Evolutionary conservation across 768 basidiomycete genomes (phyloP).

Genomic region (Coprinopsis sp.): DNA sequence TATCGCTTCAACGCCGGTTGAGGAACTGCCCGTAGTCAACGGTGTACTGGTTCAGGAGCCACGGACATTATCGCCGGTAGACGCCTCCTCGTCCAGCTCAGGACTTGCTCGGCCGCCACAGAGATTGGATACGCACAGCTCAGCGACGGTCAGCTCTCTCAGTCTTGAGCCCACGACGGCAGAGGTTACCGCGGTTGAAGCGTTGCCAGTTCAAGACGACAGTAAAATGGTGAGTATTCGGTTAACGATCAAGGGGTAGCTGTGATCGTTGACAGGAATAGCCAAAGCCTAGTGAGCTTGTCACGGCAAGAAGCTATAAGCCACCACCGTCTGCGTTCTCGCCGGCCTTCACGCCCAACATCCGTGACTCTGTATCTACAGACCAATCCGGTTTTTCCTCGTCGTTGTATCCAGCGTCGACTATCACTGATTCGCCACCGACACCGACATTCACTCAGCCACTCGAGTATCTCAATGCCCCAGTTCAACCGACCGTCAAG

Average conservation of each 20-base stretch:
- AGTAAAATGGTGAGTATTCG: slow-evolving; percentile 33
- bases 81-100: slow-evolving; percentile 10
- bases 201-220: slow-evolving; percentile 20
- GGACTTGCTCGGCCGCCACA: slow-evolving; percentile 23
- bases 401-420: slow-evolving; percentile 73
- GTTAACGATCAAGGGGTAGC: slow-evolving; percentile 7
- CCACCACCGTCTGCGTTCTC: slow-evolving; percentile 45
- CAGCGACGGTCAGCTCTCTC: slow-evolving; percentile 20
- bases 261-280: slow-evolving; percentile 19
- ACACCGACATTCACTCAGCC: slow-evolving; percentile 56
- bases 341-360: slow-evolving; percentile 41
- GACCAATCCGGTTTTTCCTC: slow-evolving; percentile 67
- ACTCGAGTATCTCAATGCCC: slow-evolving; percentile 40
- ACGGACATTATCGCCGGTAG: slow-evolving; percentile 11
- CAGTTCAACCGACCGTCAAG: slow-evolving; percentile 44
- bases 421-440: slow-evolving; percentile 57
- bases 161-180: slow-evolving; percentile 19
- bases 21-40: slow-evolving; percentile 33
- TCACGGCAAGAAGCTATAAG: slow-evolving; percentile 25
- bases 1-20: slow-evolving; percentile 19
- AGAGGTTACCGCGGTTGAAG: slow-evolving; percentile 29
- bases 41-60: slow-evolving; percentile 22
- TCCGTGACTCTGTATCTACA: slow-evolving; percentile 57
- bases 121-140: slow-evolving; percentile 23
- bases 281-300: slow-evolving; percentile 31